Evolutionary conservation across 352 stramenopile genomes (phyloP), one percentile per base, ranked within the genome.

Genomic region (Phytophthora sojae): DNA sequence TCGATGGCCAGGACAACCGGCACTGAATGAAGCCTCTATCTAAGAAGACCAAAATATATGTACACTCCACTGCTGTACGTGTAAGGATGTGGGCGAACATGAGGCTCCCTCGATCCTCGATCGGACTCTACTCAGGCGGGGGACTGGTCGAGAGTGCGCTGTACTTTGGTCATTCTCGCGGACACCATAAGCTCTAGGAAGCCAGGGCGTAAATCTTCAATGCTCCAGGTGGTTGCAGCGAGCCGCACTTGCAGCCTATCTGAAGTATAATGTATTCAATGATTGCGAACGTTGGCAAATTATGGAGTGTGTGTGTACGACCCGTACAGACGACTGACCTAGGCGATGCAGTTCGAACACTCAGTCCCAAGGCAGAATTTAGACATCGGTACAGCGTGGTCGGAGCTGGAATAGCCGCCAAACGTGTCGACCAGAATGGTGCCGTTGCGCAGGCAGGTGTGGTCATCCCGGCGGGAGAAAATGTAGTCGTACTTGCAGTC

Each of bases 401-500:
- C 87, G 6, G 85, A 93, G 64, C 72, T 77, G 9, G 82, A 79
- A 60, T 73, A 92, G 19, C 79, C 76, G 7, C 72, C 71, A 73
- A 86, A 89, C 11, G 56, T 67, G 67, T 90, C 83, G 0, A 61
- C 65, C 60, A 92, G 76, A 60, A 92, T 64, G 15, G 71, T 70
- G 15, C 67, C 72, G 23, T 64, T 71, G 39, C 68, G 78, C 29
- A 92, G 64, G 49, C 76, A 88, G 8, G 76, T 86, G 57, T 85
- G 70, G 12, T 45, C 29, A 64, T 92, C 81, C 7, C 61, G 73
- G 14, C 85, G 83, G 3, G 77, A 55, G 60, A 91, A 88, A 60
- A 93, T 88, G 72, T 92, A 95, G 76, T 93, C 87, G 57, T 84
- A 72, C 58, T 93, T 93, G 51, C 56, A 42, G 26, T 62, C 76